Percentiles rank a stretch among this genome's conserved stretches.
These are phyloP conservation scores for Phytophthora sansomeana DNA, from an alignment of 352 stramenopile species.

Conservation along the genomic window DNA sequence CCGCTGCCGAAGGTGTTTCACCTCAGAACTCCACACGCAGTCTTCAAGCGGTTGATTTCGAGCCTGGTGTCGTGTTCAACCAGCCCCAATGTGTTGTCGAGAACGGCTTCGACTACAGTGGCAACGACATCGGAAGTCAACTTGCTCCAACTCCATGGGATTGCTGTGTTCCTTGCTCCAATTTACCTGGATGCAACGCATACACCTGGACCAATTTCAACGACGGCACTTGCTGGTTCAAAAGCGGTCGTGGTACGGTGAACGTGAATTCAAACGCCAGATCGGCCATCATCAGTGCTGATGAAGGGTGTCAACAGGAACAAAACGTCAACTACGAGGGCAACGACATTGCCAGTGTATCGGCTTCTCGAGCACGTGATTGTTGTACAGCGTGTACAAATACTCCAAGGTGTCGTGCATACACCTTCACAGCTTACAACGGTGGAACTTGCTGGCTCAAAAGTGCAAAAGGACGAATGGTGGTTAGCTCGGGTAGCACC, in stretches of 20 bases:
- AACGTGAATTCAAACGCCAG: slow-evolving; percentile 26
- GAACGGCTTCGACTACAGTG: slow-evolving; percentile 39
- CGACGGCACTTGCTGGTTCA: slow-evolving; percentile 50
- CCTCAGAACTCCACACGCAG: slow-evolving; percentile 3
- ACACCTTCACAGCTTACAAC: slow-evolving; percentile 35
- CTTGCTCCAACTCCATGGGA: slow-evolving; percentile 17
- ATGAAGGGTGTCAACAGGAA: slow-evolving; percentile 8
- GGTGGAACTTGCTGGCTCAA: slow-evolving; percentile 44
- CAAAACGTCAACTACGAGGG: slow-evolving; percentile 29
- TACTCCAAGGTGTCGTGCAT: slow-evolving; percentile 41
- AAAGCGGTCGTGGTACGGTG: slow-evolving; percentile 32
- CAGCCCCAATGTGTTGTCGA: slow-evolving; percentile 34
- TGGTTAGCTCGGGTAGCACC: slow-evolving; percentile 20
- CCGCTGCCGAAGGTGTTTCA: background rate
- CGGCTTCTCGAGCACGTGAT: slow-evolving; percentile 14
- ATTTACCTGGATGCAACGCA: slow-evolving; percentile 33
- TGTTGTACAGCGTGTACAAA: slow-evolving; percentile 29
- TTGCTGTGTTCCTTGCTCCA: slow-evolving; percentile 34
- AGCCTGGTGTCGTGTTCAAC: slow-evolving; percentile 22
- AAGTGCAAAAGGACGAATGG: slow-evolving; percentile 32
- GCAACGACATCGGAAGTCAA: slow-evolving; percentile 42
- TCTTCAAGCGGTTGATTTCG: slow-evolving; percentile 21
- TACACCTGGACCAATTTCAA: slow-evolving; percentile 56
- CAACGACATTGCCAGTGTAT: slow-evolving; percentile 24
- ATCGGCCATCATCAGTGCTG: slow-evolving; percentile 25